These are phyloP conservation scores for Medicago arabica DNA, from an alignment of 306 rosid species.

Conservation along the genomic window DNA sequence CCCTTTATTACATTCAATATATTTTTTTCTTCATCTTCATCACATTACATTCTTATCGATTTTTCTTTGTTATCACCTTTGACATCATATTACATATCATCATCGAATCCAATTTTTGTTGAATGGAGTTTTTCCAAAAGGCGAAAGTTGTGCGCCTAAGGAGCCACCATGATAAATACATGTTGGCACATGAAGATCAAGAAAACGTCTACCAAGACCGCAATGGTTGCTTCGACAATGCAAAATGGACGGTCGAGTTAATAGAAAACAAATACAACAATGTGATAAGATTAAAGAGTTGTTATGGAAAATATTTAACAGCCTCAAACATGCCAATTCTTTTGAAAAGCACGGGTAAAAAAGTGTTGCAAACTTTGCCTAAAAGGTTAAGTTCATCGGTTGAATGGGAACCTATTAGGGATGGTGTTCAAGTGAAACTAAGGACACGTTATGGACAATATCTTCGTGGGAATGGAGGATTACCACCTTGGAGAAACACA, in stretches of 20 bases:
- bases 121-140: constrained; percentile 76
- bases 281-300: constrained; percentile 66
- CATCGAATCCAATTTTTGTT: background rate
- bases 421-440: constrained; percentile 71
- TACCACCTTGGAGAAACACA: constrained; percentile 92
- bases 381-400: constrained; percentile 66
- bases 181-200: constrained; percentile 74
- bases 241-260: constrained; percentile 80
- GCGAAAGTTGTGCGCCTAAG: constrained; percentile 70
- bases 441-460: constrained; percentile 74
- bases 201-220: constrained; percentile 77
- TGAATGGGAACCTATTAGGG: constrained; percentile 93
- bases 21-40: background rate
- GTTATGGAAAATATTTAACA: constrained; percentile 75
- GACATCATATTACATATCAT: background rate
- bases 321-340: constrained; percentile 81
- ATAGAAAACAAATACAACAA: constrained; percentile 27
- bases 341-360: constrained; percentile 69
- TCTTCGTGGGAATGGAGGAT: constrained; percentile 77
- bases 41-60: background rate
- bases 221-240: constrained; percentile 60
- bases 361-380: constrained; percentile 72
- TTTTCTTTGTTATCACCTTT: background rate
- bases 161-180: constrained; percentile 83
- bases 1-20: background rate